phyloP scores from a whole-genome alignment of 2,329 filamentous ascomycete species.

The Hypocrella siamensis region DNA sequence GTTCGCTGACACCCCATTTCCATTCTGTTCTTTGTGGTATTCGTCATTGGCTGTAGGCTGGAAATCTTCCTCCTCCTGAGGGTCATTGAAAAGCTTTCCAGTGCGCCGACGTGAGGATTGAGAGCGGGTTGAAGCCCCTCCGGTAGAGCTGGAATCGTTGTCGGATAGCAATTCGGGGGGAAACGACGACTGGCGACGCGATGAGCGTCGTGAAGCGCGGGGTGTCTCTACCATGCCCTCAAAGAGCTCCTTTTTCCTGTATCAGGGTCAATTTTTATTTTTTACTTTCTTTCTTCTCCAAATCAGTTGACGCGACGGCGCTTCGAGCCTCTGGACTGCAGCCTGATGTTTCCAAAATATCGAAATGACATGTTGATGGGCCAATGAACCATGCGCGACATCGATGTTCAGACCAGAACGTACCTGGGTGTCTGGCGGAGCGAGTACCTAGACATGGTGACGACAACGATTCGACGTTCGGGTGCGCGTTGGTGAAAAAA shows the following conservation, averaged over 20 bases:
- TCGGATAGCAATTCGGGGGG: constrained; percentile 26
- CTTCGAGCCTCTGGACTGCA: no score
- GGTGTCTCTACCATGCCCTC: constrained; percentile 46
- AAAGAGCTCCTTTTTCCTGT: constrained; percentile 37
- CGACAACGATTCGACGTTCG: background rate
- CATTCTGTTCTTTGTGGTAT: constrained; percentile 9
- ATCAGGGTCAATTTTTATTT: background rate
- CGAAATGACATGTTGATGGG: background rate
- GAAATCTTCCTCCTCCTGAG: constrained; percentile 24
- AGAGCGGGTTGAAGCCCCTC: constrained; percentile 22
- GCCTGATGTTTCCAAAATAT: no score
- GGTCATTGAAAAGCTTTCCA: constrained; percentile 34
- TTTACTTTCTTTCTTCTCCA: no score
- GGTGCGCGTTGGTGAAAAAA: background rate
- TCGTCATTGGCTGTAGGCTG: constrained; percentile 17
- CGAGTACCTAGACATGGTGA: constrained; percentile 13
- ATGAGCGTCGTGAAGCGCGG: constrained; percentile 19
- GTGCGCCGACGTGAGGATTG: constrained; percentile 27
- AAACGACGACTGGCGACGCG: constrained; percentile 34
- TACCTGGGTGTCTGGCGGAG: constrained; percentile 16
- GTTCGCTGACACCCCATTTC: background rate
- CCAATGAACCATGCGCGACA: background rate
- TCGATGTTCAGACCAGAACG: constrained; percentile 1
- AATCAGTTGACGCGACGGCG: background rate
- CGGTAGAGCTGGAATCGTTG: constrained; percentile 31